These are phyloP conservation scores for Auriculariales sp. DNA, from an alignment of 768 basidiomycete genomes.

Conservation along the genomic window DNA sequence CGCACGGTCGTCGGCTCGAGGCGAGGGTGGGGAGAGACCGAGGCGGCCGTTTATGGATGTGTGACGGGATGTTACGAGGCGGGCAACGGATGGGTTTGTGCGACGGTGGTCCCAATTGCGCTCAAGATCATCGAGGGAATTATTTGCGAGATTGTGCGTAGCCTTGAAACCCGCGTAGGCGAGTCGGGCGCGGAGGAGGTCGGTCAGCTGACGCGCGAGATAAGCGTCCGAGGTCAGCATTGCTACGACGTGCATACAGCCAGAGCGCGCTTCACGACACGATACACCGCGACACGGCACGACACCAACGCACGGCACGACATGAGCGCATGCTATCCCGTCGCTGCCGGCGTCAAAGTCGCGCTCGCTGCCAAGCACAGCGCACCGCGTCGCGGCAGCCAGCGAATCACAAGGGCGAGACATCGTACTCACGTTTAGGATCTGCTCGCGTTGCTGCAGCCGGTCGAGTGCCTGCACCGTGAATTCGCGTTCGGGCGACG, in stretches of 20 bases:
- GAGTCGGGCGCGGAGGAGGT: slow-evolving; percentile 64
- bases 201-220: slow-evolving; percentile 46
- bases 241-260: slow-evolving; percentile 3
- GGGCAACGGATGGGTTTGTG: too few relatives aligned
- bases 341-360: slow-evolving; percentile 2
- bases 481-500: slow-evolving; percentile 22
- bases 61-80: slow-evolving; percentile 3
- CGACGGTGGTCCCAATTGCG: too few relatives aligned
- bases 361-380: neutral
- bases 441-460: slow-evolving; percentile 64
- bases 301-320: slow-evolving; percentile 6
- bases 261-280: neutral
- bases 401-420: slow-evolving; percentile 5
- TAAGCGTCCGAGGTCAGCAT: slow-evolving; percentile 9
- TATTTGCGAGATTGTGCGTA: slow-evolving; percentile 50
- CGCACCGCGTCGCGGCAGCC: neutral
- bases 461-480: slow-evolving; percentile 52
- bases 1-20: too few relatives aligned
- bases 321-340: neutral
- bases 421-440: slow-evolving; percentile 54
- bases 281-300: slow-evolving; percentile 7
- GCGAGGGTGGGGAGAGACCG: slow-evolving; percentile 2
- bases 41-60: slow-evolving; percentile 3
- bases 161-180: slow-evolving; percentile 80
- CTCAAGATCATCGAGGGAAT: slow-evolving; percentile 58